Percentiles rank a stretch among this genome's conserved stretches.
phyloP scores from a whole-genome alignment of 1,284 basidiomycete genomes.

The Termitomyces sp. region DNA sequence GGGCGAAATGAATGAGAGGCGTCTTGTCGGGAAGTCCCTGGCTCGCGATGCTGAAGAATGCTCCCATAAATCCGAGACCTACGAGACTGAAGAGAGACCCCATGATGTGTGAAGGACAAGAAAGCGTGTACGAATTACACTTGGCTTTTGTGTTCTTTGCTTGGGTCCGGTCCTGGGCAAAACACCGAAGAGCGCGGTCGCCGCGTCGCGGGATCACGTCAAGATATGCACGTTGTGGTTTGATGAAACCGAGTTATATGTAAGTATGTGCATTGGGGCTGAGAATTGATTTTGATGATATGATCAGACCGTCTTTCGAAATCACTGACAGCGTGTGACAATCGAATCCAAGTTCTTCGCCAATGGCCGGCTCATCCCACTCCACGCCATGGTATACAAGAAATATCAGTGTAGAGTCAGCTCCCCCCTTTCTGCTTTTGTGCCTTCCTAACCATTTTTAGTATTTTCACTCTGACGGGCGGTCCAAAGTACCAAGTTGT shows the following conservation, averaged over 20 bases:
- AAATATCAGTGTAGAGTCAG: conserved; percentile 15
- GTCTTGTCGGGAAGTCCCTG: conserved; percentile 23
- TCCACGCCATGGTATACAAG: conserved; percentile 10
- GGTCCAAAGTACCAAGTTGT: conserved; percentile 29
- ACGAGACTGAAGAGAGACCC: conserved; percentile 24
- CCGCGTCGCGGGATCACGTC: neutral
- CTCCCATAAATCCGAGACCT: conserved; percentile 29
- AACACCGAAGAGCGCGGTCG: too few relatives aligned
- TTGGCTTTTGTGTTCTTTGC: conserved; percentile 7
- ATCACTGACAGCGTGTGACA: neutral
- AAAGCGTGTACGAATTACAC: neutral
- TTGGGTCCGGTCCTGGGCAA: conserved; percentile 11
- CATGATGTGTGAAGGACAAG: conserved; percentile 15
- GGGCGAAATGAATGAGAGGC: conserved; percentile 33
- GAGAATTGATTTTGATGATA: neutral
- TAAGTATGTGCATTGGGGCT: neutral
- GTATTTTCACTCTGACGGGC: conserved; percentile 17
- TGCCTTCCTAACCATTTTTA: neutral
- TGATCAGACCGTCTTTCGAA: too few relatives aligned
- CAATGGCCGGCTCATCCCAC: neutral
- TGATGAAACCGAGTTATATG: neutral
- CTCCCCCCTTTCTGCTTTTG: neutral
- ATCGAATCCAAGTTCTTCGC: neutral
- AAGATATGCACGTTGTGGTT: neutral
- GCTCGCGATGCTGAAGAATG: conserved; percentile 27